A percentile compares a stretch with the other conserved stretches of the same genome.
These are phyloP conservation scores for Boletus subparvulus DNA, from an alignment of 768 basidiomycete species.

Conservation along the genomic window DNA sequence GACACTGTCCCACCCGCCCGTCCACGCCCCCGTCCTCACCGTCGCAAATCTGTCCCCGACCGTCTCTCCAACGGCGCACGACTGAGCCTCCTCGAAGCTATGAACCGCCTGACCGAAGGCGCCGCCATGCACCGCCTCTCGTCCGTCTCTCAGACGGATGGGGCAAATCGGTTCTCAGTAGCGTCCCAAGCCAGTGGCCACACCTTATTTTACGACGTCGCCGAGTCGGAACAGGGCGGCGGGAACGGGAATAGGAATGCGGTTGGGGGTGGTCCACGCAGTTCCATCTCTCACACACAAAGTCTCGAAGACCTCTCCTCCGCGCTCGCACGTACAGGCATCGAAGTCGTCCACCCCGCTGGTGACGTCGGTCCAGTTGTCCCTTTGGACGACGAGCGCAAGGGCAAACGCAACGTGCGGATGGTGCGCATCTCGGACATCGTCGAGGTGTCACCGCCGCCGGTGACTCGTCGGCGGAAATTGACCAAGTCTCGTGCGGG, in stretches of 20 bases:
- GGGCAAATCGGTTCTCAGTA: slow-evolving; percentile 21
- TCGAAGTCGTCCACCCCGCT: slow-evolving; percentile 5
- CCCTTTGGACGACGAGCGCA: slow-evolving; percentile 1
- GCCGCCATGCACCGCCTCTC: slow-evolving; percentile 1
- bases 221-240: slow-evolving; percentile 1
- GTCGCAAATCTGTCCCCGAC: slow-evolving; percentile 28
- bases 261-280: neutral
- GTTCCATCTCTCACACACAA: slow-evolving; percentile 14
- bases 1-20: slow-evolving; percentile 6
- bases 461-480: slow-evolving; percentile 17
- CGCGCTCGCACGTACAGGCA: slow-evolving; percentile 19
- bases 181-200: slow-evolving; percentile 27
- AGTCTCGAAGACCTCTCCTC: slow-evolving; percentile 27
- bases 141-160: slow-evolving; percentile 3
- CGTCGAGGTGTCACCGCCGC: slow-evolving; percentile 19
- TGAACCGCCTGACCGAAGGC: slow-evolving; percentile 27
- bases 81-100: slow-evolving; percentile 29
- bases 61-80: slow-evolving; percentile 21
- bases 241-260: neutral
- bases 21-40: slow-evolving; percentile 15
- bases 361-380: neutral
- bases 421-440: slow-evolving; percentile 26
- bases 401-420: slow-evolving; percentile 22
- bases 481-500: slow-evolving; percentile 22
- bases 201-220: slow-evolving; percentile 28